Evolutionary conservation across 2,329 filamentous ascomycete genomes (phyloP).

Genomic region (Ilyonectria sp.): DNA sequence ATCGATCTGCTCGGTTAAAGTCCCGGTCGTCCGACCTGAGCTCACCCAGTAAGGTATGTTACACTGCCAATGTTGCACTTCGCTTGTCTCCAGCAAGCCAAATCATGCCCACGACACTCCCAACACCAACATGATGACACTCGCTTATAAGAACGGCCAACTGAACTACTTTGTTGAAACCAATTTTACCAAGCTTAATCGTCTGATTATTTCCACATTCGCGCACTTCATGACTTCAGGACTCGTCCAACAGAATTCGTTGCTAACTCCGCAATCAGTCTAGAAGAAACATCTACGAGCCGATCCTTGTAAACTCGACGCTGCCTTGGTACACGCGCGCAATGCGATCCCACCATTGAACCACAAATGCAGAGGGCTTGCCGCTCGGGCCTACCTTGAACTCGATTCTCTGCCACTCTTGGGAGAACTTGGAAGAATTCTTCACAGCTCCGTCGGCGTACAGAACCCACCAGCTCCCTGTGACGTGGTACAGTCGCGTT

Average conservation of each 20-base stretch:
- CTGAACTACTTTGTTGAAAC: slow-evolving; percentile 73
- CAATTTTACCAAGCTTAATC: slow-evolving; percentile 76
- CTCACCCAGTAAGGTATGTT: slow-evolving; percentile 42
- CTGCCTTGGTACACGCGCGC: slow-evolving; percentile 29
- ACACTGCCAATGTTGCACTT: slow-evolving; percentile 30
- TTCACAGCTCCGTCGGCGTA: slow-evolving; percentile 12
- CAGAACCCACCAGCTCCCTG: slow-evolving; percentile 48
- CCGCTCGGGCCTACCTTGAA: slow-evolving; percentile 38
- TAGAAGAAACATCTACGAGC: slow-evolving; percentile 18
- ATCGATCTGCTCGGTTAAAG: slow-evolving; percentile 1
- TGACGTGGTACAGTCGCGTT: slow-evolving; percentile 47
- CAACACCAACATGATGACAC: slow-evolving; percentile 66
- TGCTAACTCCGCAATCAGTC: slow-evolving; percentile 45
- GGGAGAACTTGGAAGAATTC: slow-evolving; percentile 4
- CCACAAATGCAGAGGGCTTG: slow-evolving; percentile 27
- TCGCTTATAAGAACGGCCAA: slow-evolving; percentile 76
- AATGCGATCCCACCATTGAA: slow-evolving; percentile 31
- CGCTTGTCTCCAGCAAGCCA: slow-evolving; percentile 29
- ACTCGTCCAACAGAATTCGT: slow-evolving; percentile 19
- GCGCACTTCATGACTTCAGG: slow-evolving; percentile 29
- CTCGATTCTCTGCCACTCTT: slow-evolving; percentile 29
- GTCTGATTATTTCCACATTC: slow-evolving; percentile 63
- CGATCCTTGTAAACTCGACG: slow-evolving; percentile 31
- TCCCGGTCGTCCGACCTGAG: slow-evolving; percentile 7
- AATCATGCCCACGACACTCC: slow-evolving; percentile 25